phyloP scores from a whole-genome alignment of 495 filamentous ascomycete species.

The Hapsidospora chrysogenum region DNA sequence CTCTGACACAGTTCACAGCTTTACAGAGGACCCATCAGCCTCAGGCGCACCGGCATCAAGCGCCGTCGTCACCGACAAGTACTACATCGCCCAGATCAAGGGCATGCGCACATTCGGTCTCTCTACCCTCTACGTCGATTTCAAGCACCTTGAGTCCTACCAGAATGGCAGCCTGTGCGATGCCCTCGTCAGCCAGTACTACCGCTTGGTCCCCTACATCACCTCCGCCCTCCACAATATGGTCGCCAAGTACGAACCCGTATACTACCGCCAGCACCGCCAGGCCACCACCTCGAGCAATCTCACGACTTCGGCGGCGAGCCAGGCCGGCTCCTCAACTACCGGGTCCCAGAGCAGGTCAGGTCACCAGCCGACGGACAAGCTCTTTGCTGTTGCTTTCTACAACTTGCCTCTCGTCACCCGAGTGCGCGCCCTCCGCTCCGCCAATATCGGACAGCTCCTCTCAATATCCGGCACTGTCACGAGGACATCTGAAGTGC shows the following conservation, averaged over 20 bases:
- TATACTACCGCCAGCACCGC: conserved; percentile 82
- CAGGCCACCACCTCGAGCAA: conserved; percentile 47
- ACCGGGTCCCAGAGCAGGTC: conserved; percentile 57
- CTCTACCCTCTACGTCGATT: conserved; percentile 97
- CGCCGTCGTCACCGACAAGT: conserved; percentile 66
- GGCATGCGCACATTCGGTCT: conserved; percentile 69
- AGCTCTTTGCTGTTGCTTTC: conserved; percentile 85
- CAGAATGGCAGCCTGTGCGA: conserved; percentile 60
- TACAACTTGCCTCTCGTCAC: conserved; percentile 95
- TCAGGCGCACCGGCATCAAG: conserved; percentile 63
- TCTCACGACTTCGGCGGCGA: conserved; percentile 52
- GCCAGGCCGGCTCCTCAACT: conserved; percentile 41
- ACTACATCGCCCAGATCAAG: conserved; percentile 93
- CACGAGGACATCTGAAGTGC: conserved; percentile 89
- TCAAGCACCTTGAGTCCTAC: conserved; percentile 59
- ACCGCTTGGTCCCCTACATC: conserved; percentile 87
- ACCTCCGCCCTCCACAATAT: conserved; percentile 79
- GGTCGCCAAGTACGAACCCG: conserved; percentile 83
- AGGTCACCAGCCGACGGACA: conserved; percentile 90
- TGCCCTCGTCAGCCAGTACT: conserved; percentile 79
- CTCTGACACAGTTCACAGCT: no score
- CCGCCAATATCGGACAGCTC: conserved; percentile 78
- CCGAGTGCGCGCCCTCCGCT: conserved; percentile 73
- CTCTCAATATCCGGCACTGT: conserved; percentile 93
- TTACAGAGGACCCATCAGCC: conserved; percentile 55